Percentiles rank a stretch among this genome's conserved stretches.
Conservation (phyloP, 306 rosid genomes). For the Ziziphus jujuba region DNA sequence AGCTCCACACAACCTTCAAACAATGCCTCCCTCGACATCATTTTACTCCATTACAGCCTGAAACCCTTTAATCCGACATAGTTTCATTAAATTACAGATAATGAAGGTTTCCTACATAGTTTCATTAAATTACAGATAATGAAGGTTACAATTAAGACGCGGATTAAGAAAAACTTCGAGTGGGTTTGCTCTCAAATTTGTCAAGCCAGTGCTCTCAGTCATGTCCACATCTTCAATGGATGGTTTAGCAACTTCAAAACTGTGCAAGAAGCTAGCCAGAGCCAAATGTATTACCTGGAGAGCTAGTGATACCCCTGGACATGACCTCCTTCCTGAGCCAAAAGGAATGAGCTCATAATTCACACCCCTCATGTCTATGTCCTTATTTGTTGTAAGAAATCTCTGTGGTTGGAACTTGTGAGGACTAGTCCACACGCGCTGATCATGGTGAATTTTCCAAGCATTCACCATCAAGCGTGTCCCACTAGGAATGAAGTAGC, state of each 20-base stretch:
- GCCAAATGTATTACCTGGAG: background rate
- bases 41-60: background rate
- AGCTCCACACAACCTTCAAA: background rate
- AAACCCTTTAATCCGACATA: background rate
- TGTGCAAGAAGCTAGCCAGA: slow-evolving; percentile 17
- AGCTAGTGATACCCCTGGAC: background rate
- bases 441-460: slow-evolving; percentile 7
- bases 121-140: background rate
- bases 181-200: slow-evolving; percentile 6
- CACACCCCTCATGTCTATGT: background rate
- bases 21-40: background rate
- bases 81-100: background rate
- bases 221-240: background rate
- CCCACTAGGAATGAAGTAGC: background rate
- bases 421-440: background rate
- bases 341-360: slow-evolving; percentile 12
- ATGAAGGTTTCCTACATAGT: background rate
- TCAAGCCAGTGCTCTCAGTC: slow-evolving; percentile 10
- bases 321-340: slow-evolving; percentile 5
- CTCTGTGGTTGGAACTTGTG: slow-evolving; percentile 6
- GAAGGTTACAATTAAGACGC: slow-evolving; percentile 5
- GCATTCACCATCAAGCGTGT: slow-evolving; percentile 11
- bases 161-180: slow-evolving; percentile 17
- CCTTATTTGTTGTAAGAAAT: background rate
- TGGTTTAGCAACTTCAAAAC: slow-evolving; percentile 9